Evolutionary conservation across 192 early-diverging fungal species (phyloP).

Genomic region (Podila epicladia): DNA sequence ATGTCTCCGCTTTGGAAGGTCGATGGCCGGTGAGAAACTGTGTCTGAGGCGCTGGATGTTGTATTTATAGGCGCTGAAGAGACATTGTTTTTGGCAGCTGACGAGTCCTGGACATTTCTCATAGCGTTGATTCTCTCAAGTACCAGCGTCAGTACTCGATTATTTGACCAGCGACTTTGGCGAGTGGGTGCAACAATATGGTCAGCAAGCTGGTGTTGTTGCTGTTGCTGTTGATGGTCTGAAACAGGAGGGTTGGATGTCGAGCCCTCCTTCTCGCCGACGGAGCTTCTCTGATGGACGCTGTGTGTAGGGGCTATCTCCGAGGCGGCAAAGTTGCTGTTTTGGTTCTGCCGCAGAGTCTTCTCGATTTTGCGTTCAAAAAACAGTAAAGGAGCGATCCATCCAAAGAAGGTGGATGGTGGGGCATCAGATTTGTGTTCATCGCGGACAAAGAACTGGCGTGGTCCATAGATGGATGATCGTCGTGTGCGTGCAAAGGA

Average conservation of each 20-base stretch:
- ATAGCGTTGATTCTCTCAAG: too few relatives aligned
- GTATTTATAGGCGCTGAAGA: not conserved
- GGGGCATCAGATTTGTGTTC: constrained; percentile 12
- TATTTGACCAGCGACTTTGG: too few relatives aligned
- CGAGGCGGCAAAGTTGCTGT: not conserved
- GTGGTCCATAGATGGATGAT: constrained; percentile 12
- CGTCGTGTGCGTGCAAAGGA: constrained; percentile 11
- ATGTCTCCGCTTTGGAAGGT: constrained; percentile 1
- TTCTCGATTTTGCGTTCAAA: constrained; percentile 1
- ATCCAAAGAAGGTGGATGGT: constrained; percentile 2
- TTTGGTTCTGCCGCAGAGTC: not conserved
- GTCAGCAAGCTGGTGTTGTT: too few relatives aligned
- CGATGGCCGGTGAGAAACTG: not conserved
- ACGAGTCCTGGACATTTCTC: not conserved
- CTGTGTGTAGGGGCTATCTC: not conserved
- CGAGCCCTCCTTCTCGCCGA: not conserved
- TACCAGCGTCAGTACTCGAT: too few relatives aligned
- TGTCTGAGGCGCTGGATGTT: not conserved
- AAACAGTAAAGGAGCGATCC: constrained; percentile 10
- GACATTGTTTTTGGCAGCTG: too few relatives aligned
- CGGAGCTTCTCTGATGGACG: not conserved
- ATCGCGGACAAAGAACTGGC: constrained; percentile 21
- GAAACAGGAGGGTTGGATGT: too few relatives aligned
- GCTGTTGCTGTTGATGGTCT: too few relatives aligned
- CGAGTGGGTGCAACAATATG: too few relatives aligned